Base-by-base conservation (phyloP, 352 stramenopile genomes). In the Phytopythium sindhum region DNA sequence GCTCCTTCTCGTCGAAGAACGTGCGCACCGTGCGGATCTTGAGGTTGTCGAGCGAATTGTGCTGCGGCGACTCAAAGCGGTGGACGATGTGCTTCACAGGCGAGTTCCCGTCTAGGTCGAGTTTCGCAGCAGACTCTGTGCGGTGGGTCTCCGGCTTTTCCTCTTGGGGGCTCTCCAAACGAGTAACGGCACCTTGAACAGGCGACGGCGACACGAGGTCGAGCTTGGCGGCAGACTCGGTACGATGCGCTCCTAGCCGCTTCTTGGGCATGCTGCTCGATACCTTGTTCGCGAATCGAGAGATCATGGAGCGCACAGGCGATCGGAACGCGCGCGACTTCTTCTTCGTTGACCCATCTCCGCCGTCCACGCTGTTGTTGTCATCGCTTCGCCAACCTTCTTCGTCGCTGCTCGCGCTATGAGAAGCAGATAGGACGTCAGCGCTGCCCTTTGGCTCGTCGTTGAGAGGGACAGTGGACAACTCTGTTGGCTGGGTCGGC, bases 1-100 rank as follows among this genome's bases (percentile, higher is more conserved):
- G 73, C 54, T 74, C 64, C 10, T 69, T 75, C 6, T 74, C 78
- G 12, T 67, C 70, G 54, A 88, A 88, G 35, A 86, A 88, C 24
- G 75, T 70, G 45, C 79, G 79, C 58, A 86, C 80, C 21, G 79
- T 88, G 29, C 79, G 76, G 51, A 86, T 71, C 44, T 79, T 77
- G 7, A 88, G 65, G 9, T 57, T 69, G 17, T 84, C 79, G 29
- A 91, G 65, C 2, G 66, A 68, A 48, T 86, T 75, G 10, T 78
- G 54, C 29, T 83, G 72, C 64, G 88, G 81, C 4, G 60, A 70
- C 64, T 91, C 80, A 33, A 91, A 78, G n/a, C 71, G 77, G 31
- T 70, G 64, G n/a, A 82, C 68, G 11, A 83, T 80, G 42, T 79
- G 66, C 42, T 84, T 79, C 45, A 90, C 73, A 0, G 73, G 73